Evolutionary conservation across 2,329 filamentous ascomycete species (phyloP).

Genomic region (Ophiocordyceps camponoti-floridani): DNA sequence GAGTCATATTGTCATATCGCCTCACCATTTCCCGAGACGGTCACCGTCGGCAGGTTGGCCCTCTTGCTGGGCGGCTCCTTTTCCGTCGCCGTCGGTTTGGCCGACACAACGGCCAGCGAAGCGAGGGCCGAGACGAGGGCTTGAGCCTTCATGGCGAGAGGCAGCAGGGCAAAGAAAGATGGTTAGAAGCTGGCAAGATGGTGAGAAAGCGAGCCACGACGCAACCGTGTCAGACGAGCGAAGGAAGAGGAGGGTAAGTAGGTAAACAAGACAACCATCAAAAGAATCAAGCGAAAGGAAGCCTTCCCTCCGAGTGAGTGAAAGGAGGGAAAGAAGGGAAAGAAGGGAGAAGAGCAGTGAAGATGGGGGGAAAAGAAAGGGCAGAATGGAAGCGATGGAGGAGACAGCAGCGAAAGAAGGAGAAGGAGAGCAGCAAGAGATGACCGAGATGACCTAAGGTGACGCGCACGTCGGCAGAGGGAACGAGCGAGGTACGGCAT

Average conservation of each 20-base stretch:
- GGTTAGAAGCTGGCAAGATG: not conserved
- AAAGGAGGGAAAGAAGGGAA: not conserved
- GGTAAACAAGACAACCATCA: not conserved
- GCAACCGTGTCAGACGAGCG: not conserved
- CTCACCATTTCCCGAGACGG: constrained; percentile 39
- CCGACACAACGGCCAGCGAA: constrained; percentile 23
- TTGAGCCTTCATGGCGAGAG: constrained; percentile 28
- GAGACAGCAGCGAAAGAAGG: not conserved
- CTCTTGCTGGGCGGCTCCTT: constrained; percentile 31
- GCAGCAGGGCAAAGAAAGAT: constrained; percentile 2
- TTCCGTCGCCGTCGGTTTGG: constrained; percentile 30
- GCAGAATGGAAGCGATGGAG: not conserved
- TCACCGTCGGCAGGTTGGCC: constrained; percentile 28
- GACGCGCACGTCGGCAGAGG: too few relatives aligned
- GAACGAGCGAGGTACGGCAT: too few relatives aligned
- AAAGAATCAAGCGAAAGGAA: not conserved
- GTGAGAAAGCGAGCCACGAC: not conserved
- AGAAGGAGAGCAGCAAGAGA: not conserved
- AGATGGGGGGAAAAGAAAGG: not conserved
- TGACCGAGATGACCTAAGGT: too few relatives aligned
- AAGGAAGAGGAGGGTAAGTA: not conserved
- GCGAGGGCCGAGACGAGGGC: constrained; percentile 29
- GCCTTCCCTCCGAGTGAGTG: not conserved
- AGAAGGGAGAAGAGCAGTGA: not conserved
- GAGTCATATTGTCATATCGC: constrained; percentile 1